Percentiles rank a stretch among this genome's conserved stretches.
These are phyloP conservation scores for Inga leiocalycina DNA, from an alignment of 306 rosid species.

Conservation along the genomic window DNA sequence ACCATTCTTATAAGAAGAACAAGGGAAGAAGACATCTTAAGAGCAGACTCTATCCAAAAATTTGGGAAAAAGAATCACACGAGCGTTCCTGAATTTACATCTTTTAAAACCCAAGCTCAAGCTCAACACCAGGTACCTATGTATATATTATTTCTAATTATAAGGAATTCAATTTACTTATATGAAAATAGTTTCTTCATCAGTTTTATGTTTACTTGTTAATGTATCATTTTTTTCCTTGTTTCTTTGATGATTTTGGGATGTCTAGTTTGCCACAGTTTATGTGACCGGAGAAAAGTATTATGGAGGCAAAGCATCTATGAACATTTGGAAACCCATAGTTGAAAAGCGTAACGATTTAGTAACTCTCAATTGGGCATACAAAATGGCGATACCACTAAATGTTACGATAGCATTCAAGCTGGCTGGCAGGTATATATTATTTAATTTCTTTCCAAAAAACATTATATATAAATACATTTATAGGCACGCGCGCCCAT, in stretches of 20 bases:
- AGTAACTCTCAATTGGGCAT: constrained; percentile 54
- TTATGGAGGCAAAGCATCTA: constrained; percentile 57
- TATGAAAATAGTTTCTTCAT: background rate
- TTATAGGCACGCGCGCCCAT: rapidly evolving
- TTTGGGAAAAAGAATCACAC: background rate
- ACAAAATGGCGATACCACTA: constrained; percentile 44
- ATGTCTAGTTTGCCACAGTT: constrained; percentile 50
- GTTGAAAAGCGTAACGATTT: constrained; percentile 53
- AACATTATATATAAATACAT: too few species aligned
- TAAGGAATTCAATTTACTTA: background rate
- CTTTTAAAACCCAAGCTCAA: constrained; percentile 38
- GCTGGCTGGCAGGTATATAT: constrained; percentile 59
- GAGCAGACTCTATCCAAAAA: too few species aligned
- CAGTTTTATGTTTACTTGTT: constrained; percentile 18
- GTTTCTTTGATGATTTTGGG: constrained; percentile 33
- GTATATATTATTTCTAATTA: too few species aligned
- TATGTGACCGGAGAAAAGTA: constrained; percentile 47
- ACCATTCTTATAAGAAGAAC: too few species aligned
- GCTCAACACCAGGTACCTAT: constrained; percentile 51
- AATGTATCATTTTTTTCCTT: constrained; percentile 5
- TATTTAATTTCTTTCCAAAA: constrained; percentile 6
- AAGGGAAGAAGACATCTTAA: too few species aligned
- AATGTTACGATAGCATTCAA: constrained; percentile 55
- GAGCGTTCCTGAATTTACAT: constrained; percentile 37
- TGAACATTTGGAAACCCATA: constrained; percentile 56